Conservation (phyloP, 129 eudicot species). For the Logfia minima region DNA sequence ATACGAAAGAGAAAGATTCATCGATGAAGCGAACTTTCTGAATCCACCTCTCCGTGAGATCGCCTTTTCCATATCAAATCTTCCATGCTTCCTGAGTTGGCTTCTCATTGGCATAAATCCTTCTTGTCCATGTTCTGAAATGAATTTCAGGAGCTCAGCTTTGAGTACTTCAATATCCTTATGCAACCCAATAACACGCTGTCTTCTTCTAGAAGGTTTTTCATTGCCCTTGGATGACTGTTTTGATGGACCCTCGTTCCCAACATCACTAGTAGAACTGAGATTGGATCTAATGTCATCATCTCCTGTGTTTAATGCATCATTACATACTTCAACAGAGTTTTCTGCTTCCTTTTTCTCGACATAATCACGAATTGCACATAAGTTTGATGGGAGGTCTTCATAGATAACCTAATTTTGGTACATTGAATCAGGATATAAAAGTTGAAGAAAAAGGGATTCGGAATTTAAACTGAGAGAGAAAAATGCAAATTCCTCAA, state of each 20-base stretch:
- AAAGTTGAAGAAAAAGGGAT: constrained; percentile 1
- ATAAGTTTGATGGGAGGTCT: constrained; percentile 93
- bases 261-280: constrained; percentile 15
- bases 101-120: constrained; percentile 99
- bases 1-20: constrained; percentile 92
- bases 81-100: constrained; percentile 83
- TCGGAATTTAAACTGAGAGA: constrained; percentile 3
- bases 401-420: constrained; percentile 75
- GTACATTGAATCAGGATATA: constrained; percentile 2
- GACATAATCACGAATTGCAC: constrained; percentile 87
- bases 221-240: constrained; percentile 25
- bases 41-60: constrained; percentile 93
- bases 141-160: constrained; percentile 65
- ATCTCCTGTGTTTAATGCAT: constrained; percentile 32
- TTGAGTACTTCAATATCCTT: constrained; percentile 79
- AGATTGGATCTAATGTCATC: constrained; percentile 21
- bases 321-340: constrained; percentile 32
- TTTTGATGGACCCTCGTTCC: constrained; percentile 19
- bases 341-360: constrained; percentile 51
- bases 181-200: constrained; percentile 80
- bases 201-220: constrained; percentile 52
- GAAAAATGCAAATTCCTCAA: constrained; percentile 1
- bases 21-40: constrained; percentile 73
- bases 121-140: constrained; percentile 82
- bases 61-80: constrained; percentile 93